A percentile compares a stretch with the other conserved stretches of the same genome.
These are phyloP conservation scores for Penicillium manginii DNA, from an alignment of 495 filamentous ascomycete genomes.

Conservation along the genomic window DNA sequence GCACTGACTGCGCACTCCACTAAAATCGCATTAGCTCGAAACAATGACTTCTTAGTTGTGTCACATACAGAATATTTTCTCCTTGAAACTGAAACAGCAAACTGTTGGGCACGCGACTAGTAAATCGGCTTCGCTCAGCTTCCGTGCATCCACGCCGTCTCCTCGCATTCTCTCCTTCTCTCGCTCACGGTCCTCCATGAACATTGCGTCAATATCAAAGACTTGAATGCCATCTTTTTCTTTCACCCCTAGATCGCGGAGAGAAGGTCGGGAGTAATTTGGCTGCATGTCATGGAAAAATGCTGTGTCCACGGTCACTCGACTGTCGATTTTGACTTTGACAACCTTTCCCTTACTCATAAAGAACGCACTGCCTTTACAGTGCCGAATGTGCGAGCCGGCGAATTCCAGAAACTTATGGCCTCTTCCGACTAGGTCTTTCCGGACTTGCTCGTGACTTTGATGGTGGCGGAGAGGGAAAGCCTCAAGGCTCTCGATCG, in stretches of 20 bases:
- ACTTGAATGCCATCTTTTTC: constrained; percentile 18
- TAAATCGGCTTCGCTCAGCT: constrained; percentile 12
- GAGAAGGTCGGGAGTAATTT: constrained; percentile 32
- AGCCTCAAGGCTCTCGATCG: too few relatives aligned
- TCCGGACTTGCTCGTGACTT: too few relatives aligned
- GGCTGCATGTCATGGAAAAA: constrained; percentile 32
- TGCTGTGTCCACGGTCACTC: constrained; percentile 10
- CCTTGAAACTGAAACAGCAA: too few relatives aligned
- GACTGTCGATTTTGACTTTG: too few relatives aligned
- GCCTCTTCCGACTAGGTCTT: too few relatives aligned
- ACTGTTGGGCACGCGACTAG: too few relatives aligned
- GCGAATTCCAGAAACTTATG: too few relatives aligned
- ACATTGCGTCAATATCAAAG: constrained; percentile 19
- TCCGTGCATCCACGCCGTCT: constrained; percentile 21
- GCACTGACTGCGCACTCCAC: constrained; percentile 38
- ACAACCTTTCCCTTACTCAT: too few relatives aligned
- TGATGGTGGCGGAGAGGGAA: too few relatives aligned
- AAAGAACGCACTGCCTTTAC: too few relatives aligned
- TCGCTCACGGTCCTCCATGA: constrained; percentile 25
- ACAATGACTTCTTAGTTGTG: constrained; percentile 21
- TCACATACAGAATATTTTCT: too few relatives aligned
- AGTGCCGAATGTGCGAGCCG: too few relatives aligned
- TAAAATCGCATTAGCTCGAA: constrained; percentile 29
- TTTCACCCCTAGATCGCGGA: constrained; percentile 15
- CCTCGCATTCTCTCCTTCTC: constrained; percentile 28